Evolutionary conservation across 371 early-diverging fungal species (phyloP).

Genomic region (Syncephalastrum monosporum): DNA sequence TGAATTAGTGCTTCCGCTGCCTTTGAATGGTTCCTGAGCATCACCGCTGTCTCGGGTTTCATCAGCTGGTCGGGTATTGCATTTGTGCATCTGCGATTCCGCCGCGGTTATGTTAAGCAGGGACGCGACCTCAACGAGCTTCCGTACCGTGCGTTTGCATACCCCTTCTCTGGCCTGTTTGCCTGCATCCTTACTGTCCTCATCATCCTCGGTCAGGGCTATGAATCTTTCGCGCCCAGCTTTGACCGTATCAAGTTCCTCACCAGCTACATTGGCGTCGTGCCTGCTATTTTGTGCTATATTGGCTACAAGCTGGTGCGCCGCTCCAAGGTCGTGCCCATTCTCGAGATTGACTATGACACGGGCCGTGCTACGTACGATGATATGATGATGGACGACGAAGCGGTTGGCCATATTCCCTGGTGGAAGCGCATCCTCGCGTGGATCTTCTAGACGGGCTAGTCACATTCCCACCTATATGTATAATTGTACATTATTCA

Average conservation of each 20-base stretch:
- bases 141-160: constrained; percentile 69
- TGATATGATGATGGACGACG: constrained; percentile 33
- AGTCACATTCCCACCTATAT: background rate
- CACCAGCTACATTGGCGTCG: constrained; percentile 41
- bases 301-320: constrained; percentile 45
- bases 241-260: constrained; percentile 25
- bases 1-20: constrained; percentile 45
- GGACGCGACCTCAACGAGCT: constrained; percentile 63
- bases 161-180: constrained; percentile 64
- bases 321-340: constrained; percentile 54
- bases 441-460: constrained; percentile 10
- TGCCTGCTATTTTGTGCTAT: constrained; percentile 46
- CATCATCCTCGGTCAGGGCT: constrained; percentile 59
- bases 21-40: constrained; percentile 73
- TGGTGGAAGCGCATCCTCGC: constrained; percentile 15
- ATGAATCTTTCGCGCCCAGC: constrained; percentile 20
- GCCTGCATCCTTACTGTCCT: constrained; percentile 44
- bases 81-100: constrained; percentile 80
- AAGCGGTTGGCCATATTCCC: constrained; percentile 11
- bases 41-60: constrained; percentile 76
- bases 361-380: constrained; percentile 37
- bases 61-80: constrained; percentile 76
- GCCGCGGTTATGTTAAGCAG: constrained; percentile 74
- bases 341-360: constrained; percentile 54
- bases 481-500: constrained; percentile 3